Conservation (phyloP, 805 yeast genomes). For the Wickerhamomyces pijperi region DNA sequence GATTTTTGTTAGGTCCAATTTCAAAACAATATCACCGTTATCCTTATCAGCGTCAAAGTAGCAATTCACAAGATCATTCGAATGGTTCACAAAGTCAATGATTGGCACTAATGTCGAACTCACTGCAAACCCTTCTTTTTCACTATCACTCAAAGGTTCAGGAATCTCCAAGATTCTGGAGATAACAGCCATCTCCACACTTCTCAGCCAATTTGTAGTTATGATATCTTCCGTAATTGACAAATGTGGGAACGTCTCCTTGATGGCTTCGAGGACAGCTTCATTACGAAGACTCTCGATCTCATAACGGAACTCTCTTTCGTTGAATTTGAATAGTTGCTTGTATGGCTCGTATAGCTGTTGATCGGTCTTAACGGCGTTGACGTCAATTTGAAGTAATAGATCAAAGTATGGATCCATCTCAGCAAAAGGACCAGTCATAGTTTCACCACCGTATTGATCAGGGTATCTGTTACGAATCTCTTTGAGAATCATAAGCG, state of each 20-base stretch:
- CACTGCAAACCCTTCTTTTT: slow-evolving; percentile 29
- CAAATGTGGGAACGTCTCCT: slow-evolving; percentile 14
- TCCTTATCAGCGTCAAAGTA: slow-evolving; percentile 47
- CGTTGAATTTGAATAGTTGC: slow-evolving; percentile 11
- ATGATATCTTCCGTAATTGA: no score
- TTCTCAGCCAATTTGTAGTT: slow-evolving; percentile 9
- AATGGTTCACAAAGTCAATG: slow-evolving; percentile 60
- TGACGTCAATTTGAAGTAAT: slow-evolving; percentile 22
- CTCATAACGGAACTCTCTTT: slow-evolving; percentile 10
- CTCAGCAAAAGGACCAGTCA: slow-evolving; percentile 17
- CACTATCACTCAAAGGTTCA: slow-evolving; percentile 9
- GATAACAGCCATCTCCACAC: slow-evolving; percentile 33
- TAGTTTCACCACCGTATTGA: no score
- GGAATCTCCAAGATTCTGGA: slow-evolving; percentile 64
- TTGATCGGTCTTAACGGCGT: slow-evolving; percentile 14
- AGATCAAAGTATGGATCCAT: slow-evolving; percentile 23
- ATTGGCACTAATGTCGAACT: slow-evolving; percentile 53
- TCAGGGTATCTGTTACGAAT: slow-evolving; percentile 4
- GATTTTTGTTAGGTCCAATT: slow-evolving; percentile 10
- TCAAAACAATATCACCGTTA: slow-evolving; percentile 32
- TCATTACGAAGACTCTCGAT: slow-evolving; percentile 11
- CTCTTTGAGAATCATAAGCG: slow-evolving; percentile 10
- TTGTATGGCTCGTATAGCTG: slow-evolving; percentile 21
- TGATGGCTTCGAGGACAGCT: slow-evolving; percentile 11
- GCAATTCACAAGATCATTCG: slow-evolving; percentile 32